phyloP scores from a whole-genome alignment of 2,329 filamentous ascomycete genomes.

The Arthrobotrys conoides region DNA sequence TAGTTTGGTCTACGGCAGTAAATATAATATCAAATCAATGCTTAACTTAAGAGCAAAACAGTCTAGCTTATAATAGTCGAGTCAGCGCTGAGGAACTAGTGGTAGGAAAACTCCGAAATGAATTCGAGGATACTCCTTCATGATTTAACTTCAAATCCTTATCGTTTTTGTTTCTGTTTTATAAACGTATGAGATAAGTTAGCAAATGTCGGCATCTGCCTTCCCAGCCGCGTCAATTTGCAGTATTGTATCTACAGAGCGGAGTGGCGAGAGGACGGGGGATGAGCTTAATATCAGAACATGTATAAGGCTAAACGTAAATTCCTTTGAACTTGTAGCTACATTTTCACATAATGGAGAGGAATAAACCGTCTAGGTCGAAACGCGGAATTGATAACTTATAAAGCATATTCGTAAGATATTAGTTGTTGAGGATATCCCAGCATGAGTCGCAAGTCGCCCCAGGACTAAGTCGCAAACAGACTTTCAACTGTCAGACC shows the following conservation, averaged over 20 bases:
- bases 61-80: background rate
- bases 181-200: background rate
- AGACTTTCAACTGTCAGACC: background rate
- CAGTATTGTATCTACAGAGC: background rate
- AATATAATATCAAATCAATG: background rate
- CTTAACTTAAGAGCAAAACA: background rate
- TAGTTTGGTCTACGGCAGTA: too few relatives aligned
- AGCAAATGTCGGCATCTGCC: constrained; percentile 6
- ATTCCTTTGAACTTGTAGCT: background rate
- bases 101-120: constrained; percentile 12
- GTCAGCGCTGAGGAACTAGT: background rate
- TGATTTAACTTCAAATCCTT: background rate
- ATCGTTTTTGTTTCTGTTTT: background rate
- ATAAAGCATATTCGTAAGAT: constrained; percentile 15
- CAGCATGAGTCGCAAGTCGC: background rate
- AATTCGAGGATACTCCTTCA: background rate
- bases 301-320: background rate
- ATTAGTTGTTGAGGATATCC: background rate
- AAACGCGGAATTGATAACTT: constrained; percentile 2
- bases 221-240: constrained; percentile 11
- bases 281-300: background rate
- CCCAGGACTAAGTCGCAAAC: background rate
- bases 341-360: background rate
- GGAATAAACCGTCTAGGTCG: constrained; percentile 10
- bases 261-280: background rate